Base-by-base conservation (phyloP, 805 yeast species). In the Hanseniaspora hatyaiensis region DNA sequence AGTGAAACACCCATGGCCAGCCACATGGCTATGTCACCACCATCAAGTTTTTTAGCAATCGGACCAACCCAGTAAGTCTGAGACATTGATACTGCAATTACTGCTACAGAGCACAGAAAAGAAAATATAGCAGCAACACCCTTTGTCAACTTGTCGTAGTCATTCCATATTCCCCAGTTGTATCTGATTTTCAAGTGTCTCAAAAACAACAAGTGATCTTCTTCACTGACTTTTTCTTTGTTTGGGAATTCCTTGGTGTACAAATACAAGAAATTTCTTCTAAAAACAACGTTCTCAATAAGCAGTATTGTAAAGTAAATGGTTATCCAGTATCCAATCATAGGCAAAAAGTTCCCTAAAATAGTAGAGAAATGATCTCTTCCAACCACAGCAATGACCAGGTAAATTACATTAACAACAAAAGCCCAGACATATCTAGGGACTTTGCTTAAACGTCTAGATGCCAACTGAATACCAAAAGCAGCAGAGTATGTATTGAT, bases 251-350 rank as follows among this genome's bases (percentile, higher is more conserved):
- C 79, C 52, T 62, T 59, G 11, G 65, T 64, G 60, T 60, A 72
- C n/a, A 71, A 49, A 40, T 64, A 62, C 12, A 75, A 59, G 49
- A 67, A 63, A 34, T 65, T 55, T 40, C 62, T 70, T 58, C 95
- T 71, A 66, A 85, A 85, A 15, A 84, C 69, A 3, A 71, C 49
- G 57, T 83, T 83, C 60, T 85, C 95, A 53, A 82, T 84, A 2
- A 83, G 51, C 29, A 84, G 63, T 38, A 85, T 60, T n/a, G 75
- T 72, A 55, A 80, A 75, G 61, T 85, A 86, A 65, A 85, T 82
- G 50, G 88, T 75, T 49, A 83, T 75, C 95, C 95, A 85, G 64
- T 85, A 85, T 1, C 94, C 94, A 50, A 85, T 74, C 95, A 85
- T 85, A 8, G 95, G 95, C 56, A 85, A 66, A 63, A 85, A 85